phyloP scores from a whole-genome alignment of 352 stramenopile genomes.

The Poterioochromonas sp. region DNA sequence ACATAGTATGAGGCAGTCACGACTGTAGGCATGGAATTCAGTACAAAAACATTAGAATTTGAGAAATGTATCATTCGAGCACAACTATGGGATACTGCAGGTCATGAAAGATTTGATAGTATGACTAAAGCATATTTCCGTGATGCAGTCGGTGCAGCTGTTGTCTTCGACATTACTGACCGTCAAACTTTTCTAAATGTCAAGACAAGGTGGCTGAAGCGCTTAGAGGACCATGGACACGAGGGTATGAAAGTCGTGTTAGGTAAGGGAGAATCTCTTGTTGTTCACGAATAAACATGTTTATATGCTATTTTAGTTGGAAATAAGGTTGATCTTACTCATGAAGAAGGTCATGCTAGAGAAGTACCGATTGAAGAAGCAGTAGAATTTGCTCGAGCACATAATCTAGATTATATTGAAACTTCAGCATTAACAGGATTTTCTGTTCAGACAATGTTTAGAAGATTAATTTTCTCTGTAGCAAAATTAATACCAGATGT shows the following conservation, averaged over 20 bases:
- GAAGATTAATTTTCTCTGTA: slow-evolving; percentile 3
- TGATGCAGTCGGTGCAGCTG: slow-evolving; percentile 30
- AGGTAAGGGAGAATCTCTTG: not conserved
- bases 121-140: slow-evolving; percentile 40
- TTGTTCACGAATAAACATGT: not conserved
- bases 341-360: not conserved
- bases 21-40: slow-evolving; percentile 38
- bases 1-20: slow-evolving; percentile 1
- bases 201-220: slow-evolving; percentile 8
- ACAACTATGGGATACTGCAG: slow-evolving; percentile 40
- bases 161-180: slow-evolving; percentile 38
- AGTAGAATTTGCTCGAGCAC: not conserved
- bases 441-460: slow-evolving; percentile 12
- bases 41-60: slow-evolving; percentile 34
- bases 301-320: slow-evolving; percentile 17
- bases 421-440: slow-evolving; percentile 27
- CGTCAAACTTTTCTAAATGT: slow-evolving; percentile 36
- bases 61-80: slow-evolving; percentile 32
- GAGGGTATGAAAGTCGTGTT: slow-evolving; percentile 3
- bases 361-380: slow-evolving; percentile 1
- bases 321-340: slow-evolving; percentile 9
- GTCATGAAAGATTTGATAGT: slow-evolving; percentile 39
- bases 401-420: slow-evolving; percentile 24
- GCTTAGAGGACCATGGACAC: not conserved
- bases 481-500: slow-evolving; percentile 21